Evolutionary conservation across 2,329 filamentous ascomycete species (phyloP), one percentile per base, ranked within the genome.

Genomic region (Xenoacremonium recifei): DNA sequence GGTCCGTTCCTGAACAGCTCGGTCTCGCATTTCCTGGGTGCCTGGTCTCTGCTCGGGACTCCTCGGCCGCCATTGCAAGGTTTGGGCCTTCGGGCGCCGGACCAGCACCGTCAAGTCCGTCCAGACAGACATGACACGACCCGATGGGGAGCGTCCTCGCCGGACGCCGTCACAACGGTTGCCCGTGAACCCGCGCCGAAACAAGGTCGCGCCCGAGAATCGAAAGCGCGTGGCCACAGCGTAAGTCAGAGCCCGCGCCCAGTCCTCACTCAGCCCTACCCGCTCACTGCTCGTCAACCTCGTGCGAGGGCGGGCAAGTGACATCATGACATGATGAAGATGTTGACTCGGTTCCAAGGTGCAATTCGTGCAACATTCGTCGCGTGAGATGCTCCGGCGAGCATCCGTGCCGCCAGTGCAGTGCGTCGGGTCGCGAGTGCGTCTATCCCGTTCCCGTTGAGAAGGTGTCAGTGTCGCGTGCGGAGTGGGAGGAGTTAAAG

Each of bases 381-480:
- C 68, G 74, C 43, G 71, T 75, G 55, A 76, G 73, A 50, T 77
- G 74, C 58, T 75, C 72, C 11, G 74, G 74, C 34, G 66, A 73
- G 4, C 58, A 53, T n/a, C 74, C 74, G 0, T 77, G 74, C 53
- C 54, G 56, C 30, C 70, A 74, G 48, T 77, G 74, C 51, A 51
- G 55, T 18, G 62, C 61, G 25, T 60, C 68, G 21, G 64, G 67
- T 21, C 64, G 74, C 42, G 66, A 72, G 9, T 77, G 74, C 55
- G 49, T 69, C 37, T 77, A 77, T 51, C 74, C 74, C 15, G 54
- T 58, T n/a, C 46, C 61, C 4, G 52, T 70, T 27, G 68, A 73
- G 48, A 73, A 72, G 45, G 59, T 76, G 15, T 63, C 64, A 13
- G 54, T 77, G 34, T 59, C 68, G 6, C 63, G 64, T 21, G 48